Conservation (phyloP, 2,329 filamentous ascomycete genomes). For the Stromatinia cepivora region DNA sequence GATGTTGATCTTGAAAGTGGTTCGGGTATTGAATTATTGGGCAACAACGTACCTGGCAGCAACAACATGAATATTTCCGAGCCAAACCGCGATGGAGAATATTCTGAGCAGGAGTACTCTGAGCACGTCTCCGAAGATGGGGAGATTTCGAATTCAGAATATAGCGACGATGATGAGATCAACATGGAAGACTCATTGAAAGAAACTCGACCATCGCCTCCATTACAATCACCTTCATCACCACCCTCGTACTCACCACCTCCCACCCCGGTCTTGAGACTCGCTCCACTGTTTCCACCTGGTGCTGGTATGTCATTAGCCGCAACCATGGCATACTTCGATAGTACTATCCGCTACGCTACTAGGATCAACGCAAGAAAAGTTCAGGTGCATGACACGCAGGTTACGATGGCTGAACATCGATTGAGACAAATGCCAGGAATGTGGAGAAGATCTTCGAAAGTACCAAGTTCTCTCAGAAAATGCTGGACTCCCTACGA, state of each 20-base stretch:
- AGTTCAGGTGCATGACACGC: background rate
- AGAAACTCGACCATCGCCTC: background rate
- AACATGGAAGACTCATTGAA: background rate
- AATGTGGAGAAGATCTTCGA: background rate
- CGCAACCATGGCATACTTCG: background rate
- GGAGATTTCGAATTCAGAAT: background rate
- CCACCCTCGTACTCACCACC: constrained; percentile 8
- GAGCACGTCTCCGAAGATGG: background rate
- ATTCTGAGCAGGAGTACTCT: background rate
- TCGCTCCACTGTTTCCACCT: background rate
- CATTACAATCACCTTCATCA: background rate
- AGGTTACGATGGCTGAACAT: background rate
- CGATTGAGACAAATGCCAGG: background rate
- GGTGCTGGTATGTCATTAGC: background rate
- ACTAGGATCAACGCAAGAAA: constrained; percentile 10
- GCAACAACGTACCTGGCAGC: background rate
- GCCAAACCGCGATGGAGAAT: background rate
- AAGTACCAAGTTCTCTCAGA: background rate
- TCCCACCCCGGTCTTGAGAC: background rate
- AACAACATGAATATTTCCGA: background rate
- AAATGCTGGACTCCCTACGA: constrained; percentile 18
- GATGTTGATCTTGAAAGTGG: too few relatives aligned
- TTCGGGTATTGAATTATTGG: background rate
- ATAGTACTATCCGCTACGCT: background rate
- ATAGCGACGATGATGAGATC: background rate